These are phyloP conservation scores for Penicillium taxi DNA, from an alignment of 495 filamentous ascomycete genomes.

Conservation along the genomic window DNA sequence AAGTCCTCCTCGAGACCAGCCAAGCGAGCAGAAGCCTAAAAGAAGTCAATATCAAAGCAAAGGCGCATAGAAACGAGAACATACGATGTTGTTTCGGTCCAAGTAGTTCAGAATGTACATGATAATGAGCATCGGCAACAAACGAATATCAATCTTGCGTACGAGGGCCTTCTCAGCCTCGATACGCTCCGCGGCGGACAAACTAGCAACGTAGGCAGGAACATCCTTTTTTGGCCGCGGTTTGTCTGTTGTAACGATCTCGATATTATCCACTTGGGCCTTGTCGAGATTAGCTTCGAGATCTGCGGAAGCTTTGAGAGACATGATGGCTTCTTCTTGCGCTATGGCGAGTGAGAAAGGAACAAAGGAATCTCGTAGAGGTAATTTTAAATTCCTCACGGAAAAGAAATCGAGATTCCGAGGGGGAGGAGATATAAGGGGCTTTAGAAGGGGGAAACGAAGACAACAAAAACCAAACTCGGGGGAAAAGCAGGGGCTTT, in stretches of 20 bases:
- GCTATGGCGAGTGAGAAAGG: too few species aligned
- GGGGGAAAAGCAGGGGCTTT: too few species aligned
- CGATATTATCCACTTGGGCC: conserved; percentile 54
- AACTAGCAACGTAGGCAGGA: conserved; percentile 43
- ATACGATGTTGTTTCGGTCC: conserved; percentile 55
- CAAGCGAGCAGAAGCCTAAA: conserved; percentile 39
- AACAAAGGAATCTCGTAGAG: too few species aligned
- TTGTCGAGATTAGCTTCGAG: too few species aligned
- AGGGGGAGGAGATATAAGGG: too few species aligned
- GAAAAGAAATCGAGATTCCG: too few species aligned
- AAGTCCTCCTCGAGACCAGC: conserved; percentile 47
- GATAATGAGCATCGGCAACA: conserved; percentile 55
- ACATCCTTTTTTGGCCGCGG: conserved; percentile 32
- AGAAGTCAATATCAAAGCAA: neutral
- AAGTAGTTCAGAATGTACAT: conserved; percentile 82
- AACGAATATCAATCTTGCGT: conserved; percentile 55
- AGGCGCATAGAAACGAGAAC: conserved; percentile 3
- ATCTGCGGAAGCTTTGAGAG: too few species aligned
- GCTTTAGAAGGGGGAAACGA: too few species aligned
- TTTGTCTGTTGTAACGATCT: conserved; percentile 27
- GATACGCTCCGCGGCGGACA: conserved; percentile 43
- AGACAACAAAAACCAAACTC: too few species aligned
- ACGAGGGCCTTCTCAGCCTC: conserved; percentile 43
- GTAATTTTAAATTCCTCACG: too few species aligned
- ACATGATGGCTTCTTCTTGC: too few species aligned